Percentiles rank a stretch among this genome's conserved stretches.
Evolutionary conservation across 768 basidiomycete genomes (phyloP).

Genomic region (Boletus sensibilis): DNA sequence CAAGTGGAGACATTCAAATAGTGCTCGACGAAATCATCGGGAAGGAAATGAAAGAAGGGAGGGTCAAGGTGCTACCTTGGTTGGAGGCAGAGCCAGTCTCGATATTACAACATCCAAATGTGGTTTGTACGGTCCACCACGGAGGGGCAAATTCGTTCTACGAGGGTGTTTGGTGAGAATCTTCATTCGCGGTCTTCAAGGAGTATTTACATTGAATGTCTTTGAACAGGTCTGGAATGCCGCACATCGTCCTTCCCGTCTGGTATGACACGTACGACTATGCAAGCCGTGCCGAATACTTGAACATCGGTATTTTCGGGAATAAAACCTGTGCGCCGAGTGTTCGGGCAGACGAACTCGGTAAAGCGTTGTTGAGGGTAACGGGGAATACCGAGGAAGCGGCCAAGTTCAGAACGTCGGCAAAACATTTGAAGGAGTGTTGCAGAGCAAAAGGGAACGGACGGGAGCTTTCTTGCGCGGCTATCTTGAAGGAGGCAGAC

Average conservation of each 20-base stretch:
- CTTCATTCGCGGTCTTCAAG: neutral
- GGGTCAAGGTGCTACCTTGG: constrained; percentile 11
- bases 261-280: constrained; percentile 14
- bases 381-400: constrained; percentile 7
- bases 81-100: constrained; percentile 11
- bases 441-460: constrained; percentile 8
- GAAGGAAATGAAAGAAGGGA: constrained; percentile 4
- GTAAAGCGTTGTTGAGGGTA: constrained; percentile 3
- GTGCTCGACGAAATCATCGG: neutral
- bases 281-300: neutral
- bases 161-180: neutral
- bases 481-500: constrained; percentile 1
- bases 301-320: constrained; percentile 8
- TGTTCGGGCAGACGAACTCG: constrained; percentile 1
- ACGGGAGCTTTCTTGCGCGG: neutral
- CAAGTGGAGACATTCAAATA: neutral
- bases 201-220: neutral
- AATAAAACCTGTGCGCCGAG: constrained; percentile 1
- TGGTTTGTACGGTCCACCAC: neutral
- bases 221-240: constrained; percentile 11
- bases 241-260: constrained; percentile 11
- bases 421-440: neutral
- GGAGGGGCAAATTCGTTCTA: constrained; percentile 6
- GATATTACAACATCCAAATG: constrained; percentile 1
- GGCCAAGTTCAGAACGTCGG: neutral